These are phyloP conservation scores for Allium cepa DNA, from an alignment of 106 monocot genomes.

Conservation along the genomic window DNA sequence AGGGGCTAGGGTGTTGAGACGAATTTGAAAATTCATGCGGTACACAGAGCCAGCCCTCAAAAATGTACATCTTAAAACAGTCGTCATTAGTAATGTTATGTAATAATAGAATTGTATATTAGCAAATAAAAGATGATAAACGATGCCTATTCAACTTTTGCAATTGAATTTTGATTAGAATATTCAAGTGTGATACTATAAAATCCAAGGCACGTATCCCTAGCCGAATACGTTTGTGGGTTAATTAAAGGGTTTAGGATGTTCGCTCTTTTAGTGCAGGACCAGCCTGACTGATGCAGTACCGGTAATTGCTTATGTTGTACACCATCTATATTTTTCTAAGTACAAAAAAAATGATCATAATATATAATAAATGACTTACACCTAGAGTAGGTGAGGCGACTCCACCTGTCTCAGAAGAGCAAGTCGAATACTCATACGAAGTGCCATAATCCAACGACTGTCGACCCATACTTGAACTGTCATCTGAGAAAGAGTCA, in stretches of 20 bases:
- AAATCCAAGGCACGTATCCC: too few relatives aligned
- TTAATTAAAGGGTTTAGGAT: too few relatives aligned
- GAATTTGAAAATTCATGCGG: neutral
- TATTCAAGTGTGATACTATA: too few relatives aligned
- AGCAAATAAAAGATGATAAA: too few relatives aligned
- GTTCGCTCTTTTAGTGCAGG: too few relatives aligned
- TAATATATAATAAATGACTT: neutral
- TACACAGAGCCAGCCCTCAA: neutral
- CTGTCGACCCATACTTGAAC: slow-evolving; percentile 13
- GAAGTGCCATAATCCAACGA: slow-evolving; percentile 35
- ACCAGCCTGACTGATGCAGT: too few relatives aligned
- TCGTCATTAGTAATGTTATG: too few relatives aligned
- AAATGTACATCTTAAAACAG: neutral
- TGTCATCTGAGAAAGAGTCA: slow-evolving; percentile 28
- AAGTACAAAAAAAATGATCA: neutral
- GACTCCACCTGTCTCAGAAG: slow-evolving; percentile 1
- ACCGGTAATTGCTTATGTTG: too few relatives aligned
- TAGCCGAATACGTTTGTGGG: too few relatives aligned
- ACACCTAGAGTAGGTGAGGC: slow-evolving; percentile 20
- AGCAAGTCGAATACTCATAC: slow-evolving; percentile 15
- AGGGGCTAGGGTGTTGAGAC: neutral
- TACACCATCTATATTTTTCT: neutral
- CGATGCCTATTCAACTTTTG: too few relatives aligned
- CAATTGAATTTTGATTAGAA: too few relatives aligned
- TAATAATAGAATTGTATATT: neutral